phyloP scores from a whole-genome alignment of 495 filamentous ascomycete species.

The Friedmanniomyces endolithicus region DNA sequence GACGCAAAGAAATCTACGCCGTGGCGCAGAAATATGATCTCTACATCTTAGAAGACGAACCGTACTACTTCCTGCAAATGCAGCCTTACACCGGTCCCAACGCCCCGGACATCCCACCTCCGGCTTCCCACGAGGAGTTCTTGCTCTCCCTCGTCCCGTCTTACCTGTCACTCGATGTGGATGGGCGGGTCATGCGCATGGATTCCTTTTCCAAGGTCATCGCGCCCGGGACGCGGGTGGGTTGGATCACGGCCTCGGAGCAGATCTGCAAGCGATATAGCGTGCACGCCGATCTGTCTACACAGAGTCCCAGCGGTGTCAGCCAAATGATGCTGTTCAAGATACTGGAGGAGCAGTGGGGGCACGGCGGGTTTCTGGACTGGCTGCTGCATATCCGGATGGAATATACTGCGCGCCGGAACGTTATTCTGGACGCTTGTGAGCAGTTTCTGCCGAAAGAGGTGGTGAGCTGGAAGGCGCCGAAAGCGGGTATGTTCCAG shows the following conservation, averaged over 20 bases:
- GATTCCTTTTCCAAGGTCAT: constrained; percentile 62
- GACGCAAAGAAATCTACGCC: constrained; percentile 59
- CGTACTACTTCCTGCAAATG: constrained; percentile 96
- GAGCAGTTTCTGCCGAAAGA: constrained; percentile 65
- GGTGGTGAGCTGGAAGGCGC: constrained; percentile 70
- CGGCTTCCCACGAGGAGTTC: constrained; percentile 46
- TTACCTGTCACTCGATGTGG: constrained; percentile 48
- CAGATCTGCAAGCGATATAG: constrained; percentile 71
- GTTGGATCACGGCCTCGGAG: constrained; percentile 62
- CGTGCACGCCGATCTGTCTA: constrained; percentile 63
- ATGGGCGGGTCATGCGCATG: constrained; percentile 56
- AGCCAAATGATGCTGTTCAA: constrained; percentile 76
- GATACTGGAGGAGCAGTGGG: constrained; percentile 87
- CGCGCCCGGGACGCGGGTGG: constrained; percentile 46
- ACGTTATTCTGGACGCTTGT: constrained; percentile 70
- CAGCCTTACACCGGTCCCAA: constrained; percentile 55
- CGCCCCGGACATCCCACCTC: constrained; percentile 39
- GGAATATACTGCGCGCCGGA: constrained; percentile 67
- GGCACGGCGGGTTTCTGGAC: constrained; percentile 76
- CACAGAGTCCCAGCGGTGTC: constrained; percentile 73
- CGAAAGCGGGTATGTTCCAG: constrained; percentile 93
- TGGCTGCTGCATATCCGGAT: constrained; percentile 80
- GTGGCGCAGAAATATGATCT: constrained; percentile 72
- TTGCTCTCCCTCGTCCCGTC: constrained; percentile 48
- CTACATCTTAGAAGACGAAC: constrained; percentile 87